phyloP scores from a whole-genome alignment of 176 grass and related monocot species.

The Oropetium thomaeum region DNA sequence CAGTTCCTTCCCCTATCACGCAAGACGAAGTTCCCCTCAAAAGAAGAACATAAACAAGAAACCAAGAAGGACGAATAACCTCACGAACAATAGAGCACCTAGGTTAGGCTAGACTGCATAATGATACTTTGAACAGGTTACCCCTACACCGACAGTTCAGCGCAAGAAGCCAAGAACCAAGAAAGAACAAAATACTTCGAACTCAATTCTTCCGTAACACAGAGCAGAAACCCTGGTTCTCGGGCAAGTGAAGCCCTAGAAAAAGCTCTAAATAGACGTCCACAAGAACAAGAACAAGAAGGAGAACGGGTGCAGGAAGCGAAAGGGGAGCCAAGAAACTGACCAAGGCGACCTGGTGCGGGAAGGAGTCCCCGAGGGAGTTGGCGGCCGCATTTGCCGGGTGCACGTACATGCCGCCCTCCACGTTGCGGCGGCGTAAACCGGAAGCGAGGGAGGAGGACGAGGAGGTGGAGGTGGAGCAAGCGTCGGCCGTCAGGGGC shows the following conservation, averaged over 20 bases:
- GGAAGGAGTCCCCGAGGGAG: slow-evolving; percentile 29
- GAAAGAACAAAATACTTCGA: neutral
- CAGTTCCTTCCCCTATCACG: neutral
- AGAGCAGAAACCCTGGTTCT: neutral
- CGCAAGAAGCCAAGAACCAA: neutral
- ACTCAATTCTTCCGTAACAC: neutral
- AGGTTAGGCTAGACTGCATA: too few relatives aligned
- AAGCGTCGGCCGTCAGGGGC: slow-evolving; percentile 7
- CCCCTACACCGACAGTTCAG: slow-evolving; percentile 10
- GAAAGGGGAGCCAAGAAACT: neutral
- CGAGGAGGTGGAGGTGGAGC: neutral
- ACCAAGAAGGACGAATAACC: too few relatives aligned
- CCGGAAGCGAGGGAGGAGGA: neutral
- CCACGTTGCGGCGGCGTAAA: neutral
- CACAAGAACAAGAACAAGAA: neutral
- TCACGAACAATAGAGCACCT: neutral
- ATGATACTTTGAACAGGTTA: neutral
- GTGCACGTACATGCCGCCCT: slow-evolving; percentile 36
- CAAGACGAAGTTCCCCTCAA: neutral
- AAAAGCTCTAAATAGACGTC: neutral
- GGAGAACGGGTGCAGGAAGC: neutral
- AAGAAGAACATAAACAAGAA: neutral
- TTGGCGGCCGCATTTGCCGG: slow-evolving; percentile 29
- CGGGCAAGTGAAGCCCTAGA: neutral
- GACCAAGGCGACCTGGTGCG: slow-evolving; percentile 36